Base-by-base conservation (phyloP, 169 alveolate species). In the Miamiensis avidus region DNA sequence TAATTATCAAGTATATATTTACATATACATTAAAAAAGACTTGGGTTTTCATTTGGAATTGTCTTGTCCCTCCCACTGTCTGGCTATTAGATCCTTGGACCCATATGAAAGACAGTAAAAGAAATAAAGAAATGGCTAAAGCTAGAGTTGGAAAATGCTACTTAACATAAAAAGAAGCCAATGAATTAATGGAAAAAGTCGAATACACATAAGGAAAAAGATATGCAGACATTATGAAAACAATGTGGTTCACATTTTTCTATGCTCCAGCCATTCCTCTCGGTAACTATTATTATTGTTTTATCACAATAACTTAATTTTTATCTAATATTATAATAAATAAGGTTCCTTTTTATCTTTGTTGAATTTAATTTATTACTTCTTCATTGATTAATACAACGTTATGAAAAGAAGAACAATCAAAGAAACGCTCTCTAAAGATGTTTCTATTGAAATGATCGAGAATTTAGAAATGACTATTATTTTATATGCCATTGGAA, bases 161-260 rank as follows among this genome's bases (percentile, higher is more conserved):
- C 25, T 65, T 86, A 0, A 86, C 90, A 25, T 65, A 86, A 75
- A 31, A 81, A 65, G 86, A 86, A 65, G 90, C 90, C 6, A 86
- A 86, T 86, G 78, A 81, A 69, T 69, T 86, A 11, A 86, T 86
- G 90, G 90, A 86, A 34, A 76, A 74, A 64, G 82, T 79, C 27
- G 86, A 79, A 29, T 86, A 86, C 28, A 74, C 86, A 20, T 81
- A 81, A 27, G 90, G 84, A 25, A 86, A 86, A 75, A 79, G 90
- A 79, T 86, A 86, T 81, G 90, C 87, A 29, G 90, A 86, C 31
- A 86, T 81, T 30, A 86, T 86, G 90, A 86, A 86, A 75, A 86
- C 90, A 27, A 86, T 86, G 90, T 86, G 90, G 90, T 86, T 86
- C 49, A 86, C 90, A 4, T 86, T 86, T 34, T 86, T 86, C 32